Base-by-base conservation (phyloP, 2,329 filamentous ascomycete species). In the Diaporthe sp. region DNA sequence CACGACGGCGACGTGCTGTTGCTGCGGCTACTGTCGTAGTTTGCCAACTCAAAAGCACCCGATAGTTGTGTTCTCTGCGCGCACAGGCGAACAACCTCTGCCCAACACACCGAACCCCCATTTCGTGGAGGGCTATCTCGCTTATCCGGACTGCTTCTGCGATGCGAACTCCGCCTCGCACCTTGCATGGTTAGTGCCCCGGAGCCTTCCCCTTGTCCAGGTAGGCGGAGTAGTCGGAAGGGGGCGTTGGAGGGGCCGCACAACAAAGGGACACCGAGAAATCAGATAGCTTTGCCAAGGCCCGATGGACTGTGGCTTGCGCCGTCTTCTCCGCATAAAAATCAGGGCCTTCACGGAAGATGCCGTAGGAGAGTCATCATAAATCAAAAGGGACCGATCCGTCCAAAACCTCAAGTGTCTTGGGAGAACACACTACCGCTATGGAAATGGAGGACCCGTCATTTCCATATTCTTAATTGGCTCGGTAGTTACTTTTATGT, bases 231-330 rank as follows among this genome's bases (percentile, higher is more conserved):
- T 10, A 32, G 42, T 25, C 30, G 42, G 37, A 42, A 51, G 61
- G 27, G 59, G 37, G 25, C 1, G n/a, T n/a, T n/a, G n/a, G n/a
- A n/a, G n/a, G n/a, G n/a, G n/a, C n/a, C n/a, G n/a, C n/a, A n/a
- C n/a, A n/a, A n/a, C n/a, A n/a, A n/a, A n/a, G n/a, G n/a, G 27
- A 9, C 0, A 30, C 44, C 2, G 19, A 4, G 5, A 7, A 9
- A 35, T 25, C 61, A 25, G 61, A 66, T 50, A 15, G 37, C 27
- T 51, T 66, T 50, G 61, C 61, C 61, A 35, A 66, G 61, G 7
- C 61, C 47, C 19, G 2, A 61, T 4, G 2, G 22, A 50, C 4
- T 25, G n/a, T 66, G 32, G 61, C 44, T 22, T 66, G 30, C 37
- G 19, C 4, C 27, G 3, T 4, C 10, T 37, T 51, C 44, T 51